A percentile compares a stretch with the other conserved stretches of the same genome.
phyloP scores from a whole-genome alignment of 2,329 filamentous ascomycete genomes.

The Xylariaceae sp. region DNA sequence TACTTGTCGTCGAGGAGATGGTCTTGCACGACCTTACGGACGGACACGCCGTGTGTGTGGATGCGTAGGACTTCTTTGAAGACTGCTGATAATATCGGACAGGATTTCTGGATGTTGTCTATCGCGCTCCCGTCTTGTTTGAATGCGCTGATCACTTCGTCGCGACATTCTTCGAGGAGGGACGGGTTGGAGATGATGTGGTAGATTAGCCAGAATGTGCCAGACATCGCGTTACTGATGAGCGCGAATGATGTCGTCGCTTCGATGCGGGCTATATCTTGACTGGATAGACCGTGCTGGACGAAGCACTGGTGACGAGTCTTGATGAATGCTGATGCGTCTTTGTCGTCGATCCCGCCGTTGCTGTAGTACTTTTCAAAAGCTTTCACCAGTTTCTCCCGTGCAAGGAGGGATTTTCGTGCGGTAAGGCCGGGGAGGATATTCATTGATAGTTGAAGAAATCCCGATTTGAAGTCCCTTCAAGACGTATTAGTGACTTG shows the following conservation, averaged over 20 bases:
- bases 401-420: background rate
- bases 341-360: conserved; percentile 9
- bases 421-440: background rate
- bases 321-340: conserved; percentile 13
- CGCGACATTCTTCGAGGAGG: conserved; percentile 22
- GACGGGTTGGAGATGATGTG: conserved; percentile 21
- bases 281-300: background rate
- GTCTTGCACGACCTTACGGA: conserved; percentile 14
- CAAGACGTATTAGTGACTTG: background rate
- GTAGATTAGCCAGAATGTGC: conserved; percentile 19
- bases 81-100: conserved; percentile 16
- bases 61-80: conserved; percentile 16
- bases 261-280: conserved; percentile 17
- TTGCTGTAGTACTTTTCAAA: conserved; percentile 13
- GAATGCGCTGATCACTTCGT: conserved; percentile 10
- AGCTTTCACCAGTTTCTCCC: background rate
- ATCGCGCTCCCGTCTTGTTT: background rate
- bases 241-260: conserved; percentile 9
- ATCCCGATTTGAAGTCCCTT: conserved; percentile 4
- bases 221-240: conserved; percentile 13
- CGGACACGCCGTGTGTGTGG: background rate
- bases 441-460: conserved; percentile 17
- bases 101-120: conserved; percentile 6
- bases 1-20: conserved; percentile 15
- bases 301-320: background rate